A percentile compares a stretch with the other conserved stretches of the same genome.
These are phyloP conservation scores for Nakazawaea ambrosiae DNA, from an alignment of 805 yeast genomes.

Conservation along the genomic window DNA sequence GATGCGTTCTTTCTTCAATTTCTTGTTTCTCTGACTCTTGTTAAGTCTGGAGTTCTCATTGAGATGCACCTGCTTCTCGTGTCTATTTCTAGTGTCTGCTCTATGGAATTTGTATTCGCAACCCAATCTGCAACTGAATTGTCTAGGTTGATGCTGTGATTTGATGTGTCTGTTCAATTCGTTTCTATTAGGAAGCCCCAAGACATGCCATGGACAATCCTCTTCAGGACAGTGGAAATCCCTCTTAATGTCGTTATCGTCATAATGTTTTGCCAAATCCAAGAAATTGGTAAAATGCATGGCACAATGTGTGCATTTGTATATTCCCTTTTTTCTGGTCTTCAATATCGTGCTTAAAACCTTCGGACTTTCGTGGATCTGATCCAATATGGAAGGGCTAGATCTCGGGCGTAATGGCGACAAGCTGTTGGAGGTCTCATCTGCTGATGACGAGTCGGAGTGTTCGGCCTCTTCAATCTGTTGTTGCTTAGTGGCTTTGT, in stretches of 20 bases:
- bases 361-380: conserved; percentile 6
- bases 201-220: conserved; percentile 12
- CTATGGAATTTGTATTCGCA: conserved; percentile 10
- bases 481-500: neutral
- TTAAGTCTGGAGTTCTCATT: conserved; percentile 10
- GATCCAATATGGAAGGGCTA: conserved; percentile 2
- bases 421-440: neutral
- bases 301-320: conserved; percentile 11
- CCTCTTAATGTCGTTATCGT: conserved; percentile 9
- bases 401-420: neutral
- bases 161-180: conserved; percentile 11
- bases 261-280: conserved; percentile 12
- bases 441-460: neutral
- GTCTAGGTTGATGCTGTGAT: conserved; percentile 11
- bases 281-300: conserved; percentile 9
- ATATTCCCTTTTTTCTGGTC: conserved; percentile 12
- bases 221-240: conserved; percentile 10
- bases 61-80: conserved; percentile 11
- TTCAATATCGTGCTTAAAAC: conserved; percentile 6
- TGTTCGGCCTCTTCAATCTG: neutral
- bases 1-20: neutral
- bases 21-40: conserved; percentile 6
- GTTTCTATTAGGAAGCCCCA: conserved; percentile 10
- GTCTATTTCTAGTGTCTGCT: conserved; percentile 11
- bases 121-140: conserved; percentile 7